Percentiles rank a stretch among this genome's conserved stretches.
Conservation (phyloP, 345 rosid species). For the Bretschneidera sinensis region DNA sequence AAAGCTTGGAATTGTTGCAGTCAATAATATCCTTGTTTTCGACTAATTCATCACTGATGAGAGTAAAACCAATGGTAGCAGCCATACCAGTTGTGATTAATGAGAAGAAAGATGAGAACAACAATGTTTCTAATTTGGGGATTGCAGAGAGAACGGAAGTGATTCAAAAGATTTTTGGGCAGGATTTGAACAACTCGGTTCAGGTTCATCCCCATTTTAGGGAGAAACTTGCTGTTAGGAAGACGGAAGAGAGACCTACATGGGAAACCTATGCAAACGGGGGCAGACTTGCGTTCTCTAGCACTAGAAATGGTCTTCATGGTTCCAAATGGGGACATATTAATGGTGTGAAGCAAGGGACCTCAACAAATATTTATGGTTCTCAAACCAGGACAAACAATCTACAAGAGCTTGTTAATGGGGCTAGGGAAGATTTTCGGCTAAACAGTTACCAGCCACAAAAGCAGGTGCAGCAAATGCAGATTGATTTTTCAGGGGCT, state of each 20-base stretch:
- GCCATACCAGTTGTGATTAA: constrained; percentile 22
- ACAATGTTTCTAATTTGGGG: constrained; percentile 27
- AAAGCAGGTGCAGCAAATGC: constrained; percentile 63
- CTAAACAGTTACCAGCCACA: constrained; percentile 42
- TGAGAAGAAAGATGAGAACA: constrained; percentile 47
- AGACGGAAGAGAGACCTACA: constrained; percentile 68
- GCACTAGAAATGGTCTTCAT: constrained; percentile 41
- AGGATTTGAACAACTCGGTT: constrained; percentile 47
- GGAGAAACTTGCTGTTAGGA: constrained; percentile 81
- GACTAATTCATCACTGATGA: constrained; percentile 26
- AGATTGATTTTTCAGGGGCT: constrained; percentile 64
- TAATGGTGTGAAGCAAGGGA: constrained; percentile 42
- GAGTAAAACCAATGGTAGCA: constrained; percentile 29
- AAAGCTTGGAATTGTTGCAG: constrained; percentile 53
- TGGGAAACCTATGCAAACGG: too few relatives aligned
- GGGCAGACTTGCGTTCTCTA: constrained; percentile 35
- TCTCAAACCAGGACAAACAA: constrained; percentile 35
- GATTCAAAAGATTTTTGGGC: constrained; percentile 70
- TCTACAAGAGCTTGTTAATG: constrained; percentile 46
- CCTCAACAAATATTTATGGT: constrained; percentile 34
- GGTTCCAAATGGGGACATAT: constrained; percentile 53
- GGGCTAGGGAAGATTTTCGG: constrained; percentile 39
- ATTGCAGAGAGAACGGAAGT: constrained; percentile 42
- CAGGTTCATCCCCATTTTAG: constrained; percentile 44
- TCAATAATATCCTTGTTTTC: constrained; percentile 50